Base-by-base conservation (phyloP, 1,284 basidiomycete genomes). In the Ganoderma leucocontextum region DNA sequence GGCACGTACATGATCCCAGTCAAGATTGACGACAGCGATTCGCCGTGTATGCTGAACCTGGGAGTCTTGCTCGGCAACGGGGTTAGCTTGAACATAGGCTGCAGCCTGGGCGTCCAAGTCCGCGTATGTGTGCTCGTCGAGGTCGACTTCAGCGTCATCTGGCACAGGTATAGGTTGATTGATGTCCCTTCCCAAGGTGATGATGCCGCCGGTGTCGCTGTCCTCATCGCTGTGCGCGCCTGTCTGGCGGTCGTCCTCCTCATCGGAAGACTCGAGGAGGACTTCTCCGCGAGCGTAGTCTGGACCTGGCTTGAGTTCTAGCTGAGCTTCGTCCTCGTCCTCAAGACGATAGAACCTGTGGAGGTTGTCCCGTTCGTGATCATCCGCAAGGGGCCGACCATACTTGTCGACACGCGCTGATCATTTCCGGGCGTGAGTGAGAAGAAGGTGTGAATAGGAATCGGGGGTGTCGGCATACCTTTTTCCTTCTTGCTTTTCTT, bases 1-100 rank as follows among this genome's bases (percentile, higher is more conserved):
- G 1, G 97, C 95, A 61, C 94, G 92, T 65, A 99, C 89, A 81
- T 99, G 90, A 80, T 99, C 98, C 98, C 98, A 99, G 82, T 99
- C 98, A 69, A 99, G 88, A 79, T 99, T 99, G 74, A 99, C 97
- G 36, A 94, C 89, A 0, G 97, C 98, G 7, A 99, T 82, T 15
- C 97, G 87, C 59, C 84, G 86, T 1, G 95, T 95, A n/a, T 84
- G 84, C n/a, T 82, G 78, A 2, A 73, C 78, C 35, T 81, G 81
- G 17, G 72, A 77, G 42, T 77, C 77, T 38, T 80, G 77, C 63
- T 81, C 77, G 22, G 81, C 72, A 8, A 76, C 72, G 17, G 73
- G 79, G 64, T 87, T 82, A 13, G 82, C 81, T 70, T 86, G 80
- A n/a, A 84, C 78, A 70, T 91, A 92, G 9, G 84, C 87, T 25